Evolutionary conservation across 495 filamentous ascomycete genomes (phyloP), one percentile per base, ranked within the genome.

Genomic region (Hyphodiscus hymeniophilus): DNA sequence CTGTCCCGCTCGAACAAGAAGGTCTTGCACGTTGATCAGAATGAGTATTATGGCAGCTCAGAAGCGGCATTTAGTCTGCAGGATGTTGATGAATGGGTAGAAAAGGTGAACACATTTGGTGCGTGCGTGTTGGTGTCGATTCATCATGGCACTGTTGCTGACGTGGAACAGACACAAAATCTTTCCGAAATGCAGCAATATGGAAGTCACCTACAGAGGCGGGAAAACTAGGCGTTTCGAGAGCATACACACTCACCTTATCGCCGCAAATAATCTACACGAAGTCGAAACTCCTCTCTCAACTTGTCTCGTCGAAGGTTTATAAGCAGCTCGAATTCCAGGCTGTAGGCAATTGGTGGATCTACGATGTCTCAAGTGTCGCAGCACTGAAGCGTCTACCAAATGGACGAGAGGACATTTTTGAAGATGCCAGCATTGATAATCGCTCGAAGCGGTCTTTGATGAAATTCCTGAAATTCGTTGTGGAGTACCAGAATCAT

Each of bases 301-400:
- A 80, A 49, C 74, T 98, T 31, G 81, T 97, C 32, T 87, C 89
- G 3, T 95, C 91, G 1, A 84, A 84, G 51, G 82, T 94, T 44
- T 86, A 94, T 52, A 77, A 78, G 26, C 87, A 94, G 63, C 75
- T 98, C 48, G 90, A 95, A 54, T 98, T 96, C 63, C 80, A 90
- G 51, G 89, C 92, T 4, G 84, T 97, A 6, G 94, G 94, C 24
- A 91, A 85, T 48, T 97, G 89, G 85, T 97, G 83, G 78, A 79
- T 95, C 30, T 82, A 83, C 60, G 43, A 55, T 38, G 17, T 12
- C 10, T 18, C 38, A 11, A 4, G 7, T 10, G 8, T 8, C 11
- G 17, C 38, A 2, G 38, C 3, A 18, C 62, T 92, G 22, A 66
- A 70, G 31, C 78, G 80, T 17, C 81, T 96, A 45, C 89, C 90